Base-by-base conservation (phyloP, 164 flowering plant genomes). In the Nymphaea colorata region DNA sequence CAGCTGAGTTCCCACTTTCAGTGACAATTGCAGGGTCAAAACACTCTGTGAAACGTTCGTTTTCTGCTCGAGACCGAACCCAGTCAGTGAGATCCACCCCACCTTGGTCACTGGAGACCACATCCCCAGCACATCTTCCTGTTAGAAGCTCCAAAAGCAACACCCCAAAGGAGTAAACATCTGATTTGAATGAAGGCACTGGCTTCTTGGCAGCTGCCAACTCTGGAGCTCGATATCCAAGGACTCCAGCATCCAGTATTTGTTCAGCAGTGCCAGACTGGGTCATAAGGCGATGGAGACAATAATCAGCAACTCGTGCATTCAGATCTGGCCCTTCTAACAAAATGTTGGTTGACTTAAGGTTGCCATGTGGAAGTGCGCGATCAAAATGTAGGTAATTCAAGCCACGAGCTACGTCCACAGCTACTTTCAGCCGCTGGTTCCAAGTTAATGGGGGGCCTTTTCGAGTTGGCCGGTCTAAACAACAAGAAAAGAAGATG, bases 321-420 rank as follows among this genome's bases (percentile, higher is more conserved):
- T 86, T 90, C 1, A 89, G 85, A 15, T 95, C 96, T 25, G 91
- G 82, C n/a, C 97, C 97, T 11, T 95, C 97, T 66, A 95, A 68
- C 11, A 92, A 73, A 10, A 92, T 61, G 73, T 95, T 95, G 61
- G 94, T 83, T 62, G 99, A 87, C 79, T 95, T 95, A 42, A 95
- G 90, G 85, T 95, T 95, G 4, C 99, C 98, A 42, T 95, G 99
- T 2, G 96, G 98, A 43, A 90, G 80, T 55, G 88, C 91, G 11
- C 99, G 91, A 71, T 95, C 99, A 66, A 95, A 90, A 81, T 95
- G 99, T 78, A 95, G 97, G 78, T 95, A 89, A 75, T 92, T 92
- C 74, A 95, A 86, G 75, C 99, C 98, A 59, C 98, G 97, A 59
- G 97, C 99, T 64, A 90, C 79, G 69, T 94, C 99, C 41, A 90